Base-by-base conservation (phyloP, 257 asterid species). In the Catharanthus roseus region DNA sequence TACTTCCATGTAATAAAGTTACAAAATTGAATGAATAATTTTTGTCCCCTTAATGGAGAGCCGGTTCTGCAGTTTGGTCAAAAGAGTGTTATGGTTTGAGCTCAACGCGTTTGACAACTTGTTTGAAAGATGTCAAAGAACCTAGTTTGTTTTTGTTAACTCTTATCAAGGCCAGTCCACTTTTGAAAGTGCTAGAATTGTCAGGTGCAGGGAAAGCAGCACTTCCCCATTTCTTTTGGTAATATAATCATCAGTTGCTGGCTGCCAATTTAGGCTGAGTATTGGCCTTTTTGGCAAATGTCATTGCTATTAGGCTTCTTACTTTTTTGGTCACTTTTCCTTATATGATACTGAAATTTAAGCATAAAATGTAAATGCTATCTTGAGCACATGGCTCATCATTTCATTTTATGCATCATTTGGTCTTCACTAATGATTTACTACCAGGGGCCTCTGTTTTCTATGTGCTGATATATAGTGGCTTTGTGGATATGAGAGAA, bases 391-490 rank as follows among this genome's bases (percentile, higher is more conserved):
- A 15, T 50, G 60, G 78, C 58, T 44, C 18, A 33, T 74, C 44
- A 60, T 67, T 67, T 71, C 56, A 69, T 80, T 85, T 71, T 74
- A 57, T 26, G 86, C 72, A 72, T 86, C 93, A 82, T 86, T 85
- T 86, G 92, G 96, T 90, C 79, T 86, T 88, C 93, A 85, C 88
- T 84, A 82, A 89, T 92, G 85, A 92, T 92, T 93, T 89, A 90
- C 95, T 88, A 84, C 85, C 92, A 86, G 86, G 90, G 88, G 85
- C 87, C 83, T 87, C 91, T 90, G 88, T 90, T 92, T 88, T 92
- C 80, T 86, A 74, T 92, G 95, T 92, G 96, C 90, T 92, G 85
- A 86, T 92, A 86, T 92, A 82, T 88, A 92, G 98, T 88, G 90
- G 89, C 91, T 81, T 81, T 83, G 84, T 72, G 90, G 91, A 84